phyloP scores from a whole-genome alignment of 257 asterid species.

The Marsdenia floribunda region DNA sequence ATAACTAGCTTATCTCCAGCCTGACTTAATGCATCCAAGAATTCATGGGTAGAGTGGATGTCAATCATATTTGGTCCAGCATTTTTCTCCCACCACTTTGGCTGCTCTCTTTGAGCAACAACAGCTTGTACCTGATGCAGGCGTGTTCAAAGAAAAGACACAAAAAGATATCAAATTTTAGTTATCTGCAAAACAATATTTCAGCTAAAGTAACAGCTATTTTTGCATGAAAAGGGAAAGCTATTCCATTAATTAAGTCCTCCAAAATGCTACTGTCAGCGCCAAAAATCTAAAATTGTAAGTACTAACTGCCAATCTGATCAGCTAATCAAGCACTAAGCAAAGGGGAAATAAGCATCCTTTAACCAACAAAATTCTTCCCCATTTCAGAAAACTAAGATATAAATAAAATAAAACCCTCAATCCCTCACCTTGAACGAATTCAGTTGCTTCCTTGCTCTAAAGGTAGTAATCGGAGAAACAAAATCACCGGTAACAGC shows the following conservation, averaged over 20 bases:
- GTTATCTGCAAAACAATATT: background rate
- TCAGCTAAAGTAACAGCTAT: background rate
- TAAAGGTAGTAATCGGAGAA: conserved; percentile 38
- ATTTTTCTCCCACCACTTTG: conserved; percentile 89
- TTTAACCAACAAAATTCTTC: background rate
- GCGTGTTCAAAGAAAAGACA: conserved; percentile 4
- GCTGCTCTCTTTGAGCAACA: conserved; percentile 57
- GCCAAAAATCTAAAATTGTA: background rate
- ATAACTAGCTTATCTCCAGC: conserved; percentile 84
- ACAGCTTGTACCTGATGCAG: conserved; percentile 47
- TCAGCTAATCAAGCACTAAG: background rate
- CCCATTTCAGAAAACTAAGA: background rate
- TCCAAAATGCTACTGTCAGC: background rate
- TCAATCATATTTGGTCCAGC: conserved; percentile 89
- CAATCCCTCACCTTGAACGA: conserved; percentile 51
- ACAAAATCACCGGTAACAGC: conserved; percentile 32
- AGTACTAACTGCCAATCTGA: background rate
- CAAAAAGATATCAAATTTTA: conserved; percentile 11
- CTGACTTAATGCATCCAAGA: conserved; percentile 62
- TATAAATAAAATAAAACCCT: background rate
- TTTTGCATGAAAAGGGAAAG: background rate
- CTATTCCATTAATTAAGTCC: background rate
- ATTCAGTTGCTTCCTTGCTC: conserved; percentile 38
- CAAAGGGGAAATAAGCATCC: background rate
- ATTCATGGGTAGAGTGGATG: conserved; percentile 77